phyloP scores from a whole-genome alignment of 805 yeast genomes.

The Candida hungchunana region DNA sequence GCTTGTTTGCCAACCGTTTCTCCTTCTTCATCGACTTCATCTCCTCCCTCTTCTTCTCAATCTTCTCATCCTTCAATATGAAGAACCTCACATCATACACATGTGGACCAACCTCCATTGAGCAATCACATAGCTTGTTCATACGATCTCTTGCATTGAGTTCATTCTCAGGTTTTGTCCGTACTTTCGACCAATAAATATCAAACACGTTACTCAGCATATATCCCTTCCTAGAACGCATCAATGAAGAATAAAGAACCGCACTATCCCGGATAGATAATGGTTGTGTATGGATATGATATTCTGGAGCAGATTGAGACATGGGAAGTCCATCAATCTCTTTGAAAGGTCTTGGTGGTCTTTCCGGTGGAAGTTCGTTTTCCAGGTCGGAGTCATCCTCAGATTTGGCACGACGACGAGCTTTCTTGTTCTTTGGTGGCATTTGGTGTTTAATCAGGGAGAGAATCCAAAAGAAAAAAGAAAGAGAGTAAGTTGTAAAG shows the following conservation, averaged over 20 bases:
- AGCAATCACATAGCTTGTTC: slow-evolving; percentile 82
- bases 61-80: slow-evolving; percentile 77
- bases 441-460: slow-evolving; percentile 10
- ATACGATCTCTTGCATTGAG: slow-evolving; percentile 75
- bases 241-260: slow-evolving; percentile 63
- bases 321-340: slow-evolving; percentile 65
- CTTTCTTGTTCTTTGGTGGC: slow-evolving; percentile 23
- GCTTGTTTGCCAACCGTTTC: slow-evolving; percentile 32
- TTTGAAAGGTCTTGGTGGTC: slow-evolving; percentile 53
- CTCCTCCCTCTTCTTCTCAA: slow-evolving; percentile 44
- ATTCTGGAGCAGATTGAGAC: slow-evolving; percentile 59
- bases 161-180: slow-evolving; percentile 37
- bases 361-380: slow-evolving; percentile 24
- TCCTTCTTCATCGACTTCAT: slow-evolving; percentile 36
- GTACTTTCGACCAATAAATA: slow-evolving; percentile 73
- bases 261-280: slow-evolving; percentile 70
- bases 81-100: slow-evolving; percentile 70
- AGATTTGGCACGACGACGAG: slow-evolving; percentile 15
- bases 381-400: slow-evolving; percentile 25
- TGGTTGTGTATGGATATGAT: slow-evolving; percentile 57
- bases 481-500: no score
- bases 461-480: no score
- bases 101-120: slow-evolving; percentile 78
- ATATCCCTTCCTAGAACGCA: slow-evolving; percentile 70
- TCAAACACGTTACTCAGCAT: slow-evolving; percentile 64